Evolutionary conservation across 345 rosid genomes (phyloP), one percentile per base, ranked within the genome.

Genomic region (Ceriops tagal): DNA sequence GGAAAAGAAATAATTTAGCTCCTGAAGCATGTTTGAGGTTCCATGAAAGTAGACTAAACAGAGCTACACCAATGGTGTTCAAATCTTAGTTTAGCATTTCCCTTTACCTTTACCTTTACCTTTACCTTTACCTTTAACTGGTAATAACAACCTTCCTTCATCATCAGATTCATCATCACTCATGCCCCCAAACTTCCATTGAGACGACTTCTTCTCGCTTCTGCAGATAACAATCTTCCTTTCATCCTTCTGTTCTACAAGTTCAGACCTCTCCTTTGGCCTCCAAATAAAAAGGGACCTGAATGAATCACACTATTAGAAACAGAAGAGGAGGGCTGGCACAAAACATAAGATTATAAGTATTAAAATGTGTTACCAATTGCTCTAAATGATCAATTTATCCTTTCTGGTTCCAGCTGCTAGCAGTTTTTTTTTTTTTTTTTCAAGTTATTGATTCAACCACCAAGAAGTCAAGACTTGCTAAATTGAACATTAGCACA

Each of bases 281-380:
- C 85, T 83, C 99, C 99, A 95, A 56, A 95, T 87, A 78, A 90
- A 90, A 53, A 95, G 82, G 57, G 98, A 95, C 85, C 99, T 95
- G 69, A 66, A 78, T 21, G n/a, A 72, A 57, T 24, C 32, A 35
- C 26, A 53, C 22, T 47, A 51, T 73, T 53, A 64, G 60, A 64
- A 11, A 59, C 16, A 32, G 13, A 59, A 49, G 34, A 35, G 13
- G 46, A 8, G 15, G 24, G 39, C 39, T 22, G 8, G 16, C 47
- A 21, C 13, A 8, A 6, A 58, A 27, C 21, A 27, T 28, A 21
- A 28, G 16, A 15, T 5, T 24, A 11, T 3, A 35, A 4, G 24
- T 4, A 62, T 15, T 39, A 49, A 2, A 28, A 39, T 15, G 34
- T 43, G 37, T 32, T 11, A 18, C 8, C 7, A 18, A n/a, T 61